Percentiles rank a stretch among this genome's conserved stretches.
Evolutionary conservation across 2,329 filamentous ascomycete species (phyloP).

Genomic region (Nothophoma quercina): DNA sequence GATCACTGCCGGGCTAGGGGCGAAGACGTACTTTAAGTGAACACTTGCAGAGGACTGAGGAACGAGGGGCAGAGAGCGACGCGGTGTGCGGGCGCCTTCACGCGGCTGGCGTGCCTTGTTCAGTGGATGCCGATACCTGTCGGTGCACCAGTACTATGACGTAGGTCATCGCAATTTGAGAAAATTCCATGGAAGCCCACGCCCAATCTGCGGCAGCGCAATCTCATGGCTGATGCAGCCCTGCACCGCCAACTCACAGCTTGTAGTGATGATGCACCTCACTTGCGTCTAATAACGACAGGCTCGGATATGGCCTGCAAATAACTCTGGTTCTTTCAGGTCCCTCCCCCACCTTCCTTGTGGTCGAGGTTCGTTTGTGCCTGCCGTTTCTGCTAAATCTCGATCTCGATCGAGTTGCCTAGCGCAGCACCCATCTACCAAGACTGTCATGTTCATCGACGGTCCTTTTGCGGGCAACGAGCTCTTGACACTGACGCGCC

Average conservation of each 20-base stretch:
- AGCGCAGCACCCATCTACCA: slow-evolving; percentile 2
- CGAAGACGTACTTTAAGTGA: slow-evolving; percentile 19
- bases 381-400: not conserved
- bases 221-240: slow-evolving; percentile 3
- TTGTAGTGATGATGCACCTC: slow-evolving; percentile 10
- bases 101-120: slow-evolving; percentile 14
- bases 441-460: not conserved
- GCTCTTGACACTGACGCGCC: slow-evolving; percentile 6
- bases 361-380: slow-evolving; percentile 2
- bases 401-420: slow-evolving; percentile 9
- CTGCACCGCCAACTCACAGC: slow-evolving; percentile 15
- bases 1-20: slow-evolving; percentile 39
- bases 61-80: slow-evolving; percentile 20
- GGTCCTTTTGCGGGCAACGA: slow-evolving; percentile 15
- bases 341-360: slow-evolving; percentile 7
- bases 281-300: not conserved
- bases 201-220: slow-evolving; percentile 13
- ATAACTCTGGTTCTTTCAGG: not conserved
- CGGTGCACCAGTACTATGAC: too few relatives aligned
- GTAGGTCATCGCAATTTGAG: slow-evolving; percentile 10
- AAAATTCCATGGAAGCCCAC: slow-evolving; percentile 16
- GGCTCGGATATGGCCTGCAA: not conserved
- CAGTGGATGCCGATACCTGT: slow-evolving; percentile 15
- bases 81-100: slow-evolving; percentile 13
- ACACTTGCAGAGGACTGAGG: slow-evolving; percentile 21